Percentiles rank a stretch among this genome's conserved stretches.
These are phyloP conservation scores for Penicillium argentinense DNA, from an alignment of 495 filamentous ascomycete species.

Conservation along the genomic window DNA sequence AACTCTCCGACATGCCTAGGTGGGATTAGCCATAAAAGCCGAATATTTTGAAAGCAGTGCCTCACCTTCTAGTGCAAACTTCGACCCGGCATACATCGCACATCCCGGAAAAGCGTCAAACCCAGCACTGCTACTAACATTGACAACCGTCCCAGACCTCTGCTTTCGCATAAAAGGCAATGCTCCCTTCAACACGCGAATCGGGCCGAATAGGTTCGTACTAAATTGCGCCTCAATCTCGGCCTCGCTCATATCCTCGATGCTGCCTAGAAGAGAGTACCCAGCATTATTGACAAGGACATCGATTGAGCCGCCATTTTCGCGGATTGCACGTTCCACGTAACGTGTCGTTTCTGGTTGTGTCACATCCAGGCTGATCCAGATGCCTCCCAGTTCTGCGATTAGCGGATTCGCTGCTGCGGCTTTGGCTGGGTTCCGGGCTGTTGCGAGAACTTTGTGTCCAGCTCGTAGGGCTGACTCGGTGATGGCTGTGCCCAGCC, in stretches of 20 bases:
- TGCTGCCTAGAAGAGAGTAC: constrained; percentile 23
- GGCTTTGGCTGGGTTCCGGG: constrained; percentile 43
- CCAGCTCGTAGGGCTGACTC: constrained; percentile 45
- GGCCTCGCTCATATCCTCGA: constrained; percentile 24
- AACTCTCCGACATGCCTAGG: constrained; percentile 35
- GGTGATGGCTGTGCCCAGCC: constrained; percentile 52
- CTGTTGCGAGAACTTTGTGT: constrained; percentile 57
- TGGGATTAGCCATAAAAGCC: no score
- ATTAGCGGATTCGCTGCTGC: constrained; percentile 24
- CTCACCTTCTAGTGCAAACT: constrained; percentile 52
- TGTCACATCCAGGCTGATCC: constrained; percentile 45
- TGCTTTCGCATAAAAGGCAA: constrained; percentile 48
- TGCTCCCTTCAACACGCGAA: constrained; percentile 45
- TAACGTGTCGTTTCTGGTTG: constrained; percentile 19
- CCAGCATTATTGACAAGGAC: constrained; percentile 37
- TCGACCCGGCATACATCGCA: constrained; percentile 52
- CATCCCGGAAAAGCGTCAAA: constrained; percentile 38
- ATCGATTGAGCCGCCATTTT: constrained; percentile 18
- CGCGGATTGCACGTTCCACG: constrained; percentile 15
- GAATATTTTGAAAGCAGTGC: no score
- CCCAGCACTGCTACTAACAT: constrained; percentile 46
- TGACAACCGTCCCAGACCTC: constrained; percentile 43
- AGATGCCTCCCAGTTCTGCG: constrained; percentile 23
- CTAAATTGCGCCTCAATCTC: constrained; percentile 23
- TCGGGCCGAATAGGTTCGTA: constrained; percentile 50